phyloP scores from a whole-genome alignment of 2,329 filamentous ascomycete genomes.

The Juglanconis sp. region DNA sequence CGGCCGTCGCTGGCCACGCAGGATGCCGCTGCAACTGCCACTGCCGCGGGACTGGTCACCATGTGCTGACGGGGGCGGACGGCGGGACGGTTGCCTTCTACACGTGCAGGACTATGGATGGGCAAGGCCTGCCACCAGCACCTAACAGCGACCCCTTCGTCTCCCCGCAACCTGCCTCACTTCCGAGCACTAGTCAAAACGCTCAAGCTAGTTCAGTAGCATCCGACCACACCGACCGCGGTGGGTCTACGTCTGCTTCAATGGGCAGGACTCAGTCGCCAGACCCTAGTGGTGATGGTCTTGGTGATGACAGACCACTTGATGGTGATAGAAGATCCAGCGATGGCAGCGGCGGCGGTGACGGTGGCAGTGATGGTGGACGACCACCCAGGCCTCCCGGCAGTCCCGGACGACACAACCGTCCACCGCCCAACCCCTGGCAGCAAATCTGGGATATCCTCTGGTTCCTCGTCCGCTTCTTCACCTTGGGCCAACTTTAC shows the following conservation, averaged over 20 bases:
- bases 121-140: neutral
- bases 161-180: too few species aligned
- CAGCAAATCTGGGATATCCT: neutral
- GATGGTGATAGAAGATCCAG: too few species aligned
- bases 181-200: too few species aligned
- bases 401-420: neutral
- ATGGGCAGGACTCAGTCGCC: too few species aligned
- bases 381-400: neutral
- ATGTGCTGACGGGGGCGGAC: neutral
- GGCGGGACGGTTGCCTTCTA: conserved; percentile 2
- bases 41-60: neutral
- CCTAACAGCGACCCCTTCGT: too few species aligned
- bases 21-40: neutral
- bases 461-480: neutral
- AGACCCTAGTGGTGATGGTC: too few species aligned
- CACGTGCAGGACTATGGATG: conserved; percentile 3
- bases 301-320: too few species aligned
- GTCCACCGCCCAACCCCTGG: neutral
- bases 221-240: too few species aligned
- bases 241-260: too few species aligned
- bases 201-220: too few species aligned
- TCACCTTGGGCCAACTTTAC: neutral
- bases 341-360: neutral
- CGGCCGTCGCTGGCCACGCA: neutral
- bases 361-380: neutral